Evolutionary conservation across 2,329 filamentous ascomycete genomes (phyloP).

Genomic region (Pleomassaria siparia): DNA sequence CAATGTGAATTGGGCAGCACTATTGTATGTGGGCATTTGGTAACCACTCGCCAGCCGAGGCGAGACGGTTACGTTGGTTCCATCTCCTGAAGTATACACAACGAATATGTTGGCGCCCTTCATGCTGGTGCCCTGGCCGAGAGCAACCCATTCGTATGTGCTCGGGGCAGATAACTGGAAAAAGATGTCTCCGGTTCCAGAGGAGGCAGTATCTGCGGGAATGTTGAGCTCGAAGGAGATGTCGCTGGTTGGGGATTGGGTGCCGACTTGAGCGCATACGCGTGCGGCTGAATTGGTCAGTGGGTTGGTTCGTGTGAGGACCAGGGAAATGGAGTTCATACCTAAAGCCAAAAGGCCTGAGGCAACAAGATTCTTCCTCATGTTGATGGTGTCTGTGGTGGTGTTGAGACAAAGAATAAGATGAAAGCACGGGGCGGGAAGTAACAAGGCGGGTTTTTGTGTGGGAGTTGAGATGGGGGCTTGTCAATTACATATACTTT

Average conservation of each 20-base stretch:
- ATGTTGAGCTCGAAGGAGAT: constrained; percentile 58
- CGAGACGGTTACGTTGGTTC: constrained; percentile 60
- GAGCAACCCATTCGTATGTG: constrained; percentile 55
- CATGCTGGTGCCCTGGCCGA: constrained; percentile 60
- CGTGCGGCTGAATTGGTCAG: constrained; percentile 20
- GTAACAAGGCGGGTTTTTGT: background rate
- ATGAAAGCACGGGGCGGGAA: background rate
- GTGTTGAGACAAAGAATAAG: constrained; percentile 3
- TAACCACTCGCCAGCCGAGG: constrained; percentile 52
- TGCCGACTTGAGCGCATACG: constrained; percentile 35
- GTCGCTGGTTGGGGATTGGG: constrained; percentile 21
- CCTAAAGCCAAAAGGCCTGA: constrained; percentile 30
- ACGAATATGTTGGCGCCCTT: constrained; percentile 60
- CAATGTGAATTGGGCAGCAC: constrained; percentile 48
- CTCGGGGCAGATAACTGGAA: constrained; percentile 59
- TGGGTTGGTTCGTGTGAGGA: background rate
- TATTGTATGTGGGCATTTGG: constrained; percentile 46
- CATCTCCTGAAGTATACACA: constrained; percentile 55
- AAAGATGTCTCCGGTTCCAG: constrained; percentile 58
- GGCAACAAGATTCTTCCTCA: constrained; percentile 13
- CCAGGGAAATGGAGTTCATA: constrained; percentile 11
- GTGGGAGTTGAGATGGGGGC: constrained; percentile 1
- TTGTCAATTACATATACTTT: constrained; percentile 7
- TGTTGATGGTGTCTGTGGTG: constrained; percentile 12
- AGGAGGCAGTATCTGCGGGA: constrained; percentile 53